Percentiles rank a stretch among this genome's conserved stretches.
phyloP scores from a whole-genome alignment of 495 filamentous ascomycete species.

The Chaetomium tenue region DNA sequence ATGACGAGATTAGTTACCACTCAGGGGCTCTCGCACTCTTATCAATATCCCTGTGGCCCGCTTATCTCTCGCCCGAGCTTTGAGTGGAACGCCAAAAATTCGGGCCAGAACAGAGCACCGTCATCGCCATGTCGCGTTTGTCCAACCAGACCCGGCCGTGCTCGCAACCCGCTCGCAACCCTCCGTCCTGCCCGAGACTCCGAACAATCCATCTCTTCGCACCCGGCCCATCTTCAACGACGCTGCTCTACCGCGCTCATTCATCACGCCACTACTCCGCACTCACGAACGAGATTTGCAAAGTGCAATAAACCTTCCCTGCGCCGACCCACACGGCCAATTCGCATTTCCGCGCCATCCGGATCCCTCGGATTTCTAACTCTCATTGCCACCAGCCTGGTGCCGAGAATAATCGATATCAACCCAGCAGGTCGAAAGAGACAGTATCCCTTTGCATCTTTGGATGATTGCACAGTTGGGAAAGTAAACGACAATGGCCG shows the following conservation, averaged over 20 bases:
- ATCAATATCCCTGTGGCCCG: neutral
- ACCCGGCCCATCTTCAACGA: neutral
- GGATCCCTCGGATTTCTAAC: neutral
- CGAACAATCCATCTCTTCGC: neutral
- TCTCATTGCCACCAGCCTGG: neutral
- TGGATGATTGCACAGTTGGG: constrained; percentile 9
- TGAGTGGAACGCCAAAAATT: constrained; percentile 4
- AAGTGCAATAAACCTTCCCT: neutral
- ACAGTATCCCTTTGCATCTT: neutral
- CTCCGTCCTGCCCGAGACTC: neutral
- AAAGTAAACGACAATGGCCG: constrained; percentile 26
- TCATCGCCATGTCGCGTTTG: constrained; percentile 10
- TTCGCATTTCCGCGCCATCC: constrained; percentile 17
- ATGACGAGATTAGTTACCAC: neutral
- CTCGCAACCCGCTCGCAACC: neutral
- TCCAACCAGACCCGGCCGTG: neutral
- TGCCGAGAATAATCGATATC: constrained; percentile 1
- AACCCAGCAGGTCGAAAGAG: neutral
- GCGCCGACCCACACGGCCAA: neutral
- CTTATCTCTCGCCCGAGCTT: neutral
- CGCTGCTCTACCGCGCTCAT: neutral
- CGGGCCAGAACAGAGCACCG: constrained; percentile 1
- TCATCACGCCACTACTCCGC: neutral
- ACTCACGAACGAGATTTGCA: neutral
- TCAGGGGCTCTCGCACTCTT: neutral